Base-by-base conservation (phyloP, 495 filamentous ascomycete genomes). In the Ramalina intermedia region DNA sequence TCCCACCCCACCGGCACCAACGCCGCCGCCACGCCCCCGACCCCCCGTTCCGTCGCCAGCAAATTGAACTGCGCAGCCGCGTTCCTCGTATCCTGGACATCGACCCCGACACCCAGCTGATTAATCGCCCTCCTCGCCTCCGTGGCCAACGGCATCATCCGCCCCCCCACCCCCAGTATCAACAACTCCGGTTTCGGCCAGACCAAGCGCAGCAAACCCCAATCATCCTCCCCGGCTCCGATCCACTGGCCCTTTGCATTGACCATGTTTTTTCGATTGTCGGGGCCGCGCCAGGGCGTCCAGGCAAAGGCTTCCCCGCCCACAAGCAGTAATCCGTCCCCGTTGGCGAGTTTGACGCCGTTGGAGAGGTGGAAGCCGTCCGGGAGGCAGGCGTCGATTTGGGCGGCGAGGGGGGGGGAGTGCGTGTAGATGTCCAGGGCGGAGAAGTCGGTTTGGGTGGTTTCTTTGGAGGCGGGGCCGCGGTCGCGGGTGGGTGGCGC, bases 111-210 rank as follows among this genome's bases (percentile, higher is more conserved):
- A 0, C 91, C 91, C 48, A 96, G 54, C 20, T 73, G 73, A 56
- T 79, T 82, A 47, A 99, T 79, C 52, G 75, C 68, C 50, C 70
- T 68, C 55, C 83, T 76, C 43, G 84, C 83, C 52, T 77, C 72
- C 1, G 85, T 82, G n/a, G 82, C 80, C 6, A 96, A 57, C 3
- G 88, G 86, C 42, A 78, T 64, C 35, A 87, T 84, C 14, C 70
- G 67, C 4, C 71, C 71, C n/a, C 91, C 91, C 14, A 91, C 69
- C 0, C 93, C 91, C 17, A 99, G 59, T 51, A 99, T 85, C 29
- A 98, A 65, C 18, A 98, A 65, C 70, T 98, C 91, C 57, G 91
- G 91, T 62, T 91, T 82, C 51, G 91, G 91, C 84, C 84, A 94
- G 23, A 94, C 70, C 53, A 88, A 39, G 36, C 76, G 75, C 62